Base-by-base conservation (phyloP, 2,329 filamentous ascomycete species). In the Epichloe aotearoae region DNA sequence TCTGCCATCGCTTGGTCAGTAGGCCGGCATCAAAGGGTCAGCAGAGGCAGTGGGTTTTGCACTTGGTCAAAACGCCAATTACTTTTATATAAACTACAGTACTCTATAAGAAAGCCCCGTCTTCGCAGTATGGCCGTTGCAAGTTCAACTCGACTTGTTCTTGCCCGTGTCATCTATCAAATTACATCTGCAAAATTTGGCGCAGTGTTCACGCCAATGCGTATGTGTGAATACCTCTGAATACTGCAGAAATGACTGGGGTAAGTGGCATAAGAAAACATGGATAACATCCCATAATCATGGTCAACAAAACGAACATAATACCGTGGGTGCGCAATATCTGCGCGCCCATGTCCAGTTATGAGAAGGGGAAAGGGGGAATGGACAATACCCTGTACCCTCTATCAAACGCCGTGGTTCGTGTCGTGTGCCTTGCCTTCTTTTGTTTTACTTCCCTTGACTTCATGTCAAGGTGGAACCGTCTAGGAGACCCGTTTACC, bases 331-430 rank as follows among this genome's bases (percentile, higher is more conserved):
- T 46, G 46, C 49, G 48, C 50, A 46, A 51, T 37, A 30, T 44
- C 39, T 42, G 49, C 48, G 48, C 43, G 47, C 36, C 42, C 52
- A 48, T 49, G 56, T 60, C 60, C 59, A 60, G 47, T 33, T 45
- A 46, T 30, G 26, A 49, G 42, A 43, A 30, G 34, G n/a, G 23
- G n/a, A 20, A 19, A 39, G 45, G 47, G 37, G 51, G 55, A 55
- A 55, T 53, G 52, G 52, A 54, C 51, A 26, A 37, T 42, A 42
- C 57, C 55, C 33, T 55, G 52, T 58, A 41, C 42, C 60, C 57
- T 64, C 61, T 64, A 64, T 57, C 58, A 61, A 64, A 64, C 61
- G 61, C 61, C 61, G 53, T 55, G 52, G 49, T 19, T 37, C 54
- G 57, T 59, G 54, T 55, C 54, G 49, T 56, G 53, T 55, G 52